A percentile compares a stretch with the other conserved stretches of the same genome.
These are phyloP conservation scores for Sporothrix schenckii DNA, from an alignment of 2,329 filamentous ascomycete genomes.

Conservation along the genomic window DNA sequence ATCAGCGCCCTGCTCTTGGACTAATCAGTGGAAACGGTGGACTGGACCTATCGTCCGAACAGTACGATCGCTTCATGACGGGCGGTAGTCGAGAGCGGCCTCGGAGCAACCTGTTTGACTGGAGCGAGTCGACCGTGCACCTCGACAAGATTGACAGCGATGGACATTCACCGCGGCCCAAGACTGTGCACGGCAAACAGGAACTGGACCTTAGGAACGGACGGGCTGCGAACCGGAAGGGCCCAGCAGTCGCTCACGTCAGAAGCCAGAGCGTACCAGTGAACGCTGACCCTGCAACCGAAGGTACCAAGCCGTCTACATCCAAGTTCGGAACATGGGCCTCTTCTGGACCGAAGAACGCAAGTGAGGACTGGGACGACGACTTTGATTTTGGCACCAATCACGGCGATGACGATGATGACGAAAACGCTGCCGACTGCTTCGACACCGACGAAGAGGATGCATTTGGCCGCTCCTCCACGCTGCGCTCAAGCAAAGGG, in stretches of 20 bases:
- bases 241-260: conserved; percentile 69
- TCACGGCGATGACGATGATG: conserved; percentile 41
- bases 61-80: conserved; percentile 34
- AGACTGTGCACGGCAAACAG: conserved; percentile 77
- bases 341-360: conserved; percentile 72
- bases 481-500: conserved; percentile 42
- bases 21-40: conserved; percentile 55
- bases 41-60: conserved; percentile 43
- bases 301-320: conserved; percentile 56
- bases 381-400: conserved; percentile 74
- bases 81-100: conserved; percentile 51
- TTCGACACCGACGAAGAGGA: conserved; percentile 26
- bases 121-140: conserved; percentile 65
- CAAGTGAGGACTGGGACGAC: conserved; percentile 86
- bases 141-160: conserved; percentile 64
- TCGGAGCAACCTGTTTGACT: conserved; percentile 74
- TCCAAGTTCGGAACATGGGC: conserved; percentile 83
- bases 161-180: conserved; percentile 65
- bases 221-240: conserved; percentile 66
- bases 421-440: conserved; percentile 1
- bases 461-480: conserved; percentile 16
- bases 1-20: conserved; percentile 57
- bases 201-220: conserved; percentile 71
- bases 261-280: conserved; percentile 81
- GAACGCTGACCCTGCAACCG: conserved; percentile 61